Percentiles rank a stretch among this genome's conserved stretches.
These are phyloP conservation scores for Russula virescens DNA, from an alignment of 768 basidiomycete species.

Conservation along the genomic window DNA sequence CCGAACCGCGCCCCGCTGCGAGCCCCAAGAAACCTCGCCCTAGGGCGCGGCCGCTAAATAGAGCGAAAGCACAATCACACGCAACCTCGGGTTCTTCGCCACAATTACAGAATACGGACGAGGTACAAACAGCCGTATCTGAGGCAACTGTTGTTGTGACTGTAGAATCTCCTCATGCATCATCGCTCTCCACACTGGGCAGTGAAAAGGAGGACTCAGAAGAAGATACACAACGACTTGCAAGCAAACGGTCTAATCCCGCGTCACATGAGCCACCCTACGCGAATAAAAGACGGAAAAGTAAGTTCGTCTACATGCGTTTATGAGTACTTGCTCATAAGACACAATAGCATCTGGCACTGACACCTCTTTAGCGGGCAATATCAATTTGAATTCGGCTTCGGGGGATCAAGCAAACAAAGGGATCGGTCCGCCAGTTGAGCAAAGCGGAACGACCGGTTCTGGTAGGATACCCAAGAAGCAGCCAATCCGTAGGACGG, in stretches of 20 bases:
- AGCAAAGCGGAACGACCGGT: background rate
- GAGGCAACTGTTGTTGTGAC: background rate
- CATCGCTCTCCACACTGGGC: background rate
- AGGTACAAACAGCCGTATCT: background rate
- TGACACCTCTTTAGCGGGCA: background rate
- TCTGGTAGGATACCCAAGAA: background rate
- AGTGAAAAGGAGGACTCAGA: background rate
- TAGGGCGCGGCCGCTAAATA: constrained; percentile 10
- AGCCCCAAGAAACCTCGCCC: constrained; percentile 5
- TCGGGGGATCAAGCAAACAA: background rate
- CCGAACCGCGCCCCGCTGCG: background rate
- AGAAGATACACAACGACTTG: background rate
- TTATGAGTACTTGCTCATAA: background rate
- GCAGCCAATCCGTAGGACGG: background rate
- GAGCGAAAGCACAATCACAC: background rate
- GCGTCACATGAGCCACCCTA: background rate
- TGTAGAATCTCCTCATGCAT: background rate
- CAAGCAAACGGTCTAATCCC: background rate
- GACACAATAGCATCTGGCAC: background rate
- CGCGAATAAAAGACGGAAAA: constrained; percentile 3
- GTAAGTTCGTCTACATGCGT: background rate
- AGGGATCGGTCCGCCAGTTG: background rate
- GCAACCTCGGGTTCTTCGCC: background rate
- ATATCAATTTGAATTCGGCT: background rate
- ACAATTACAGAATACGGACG: background rate